Percentiles rank a stretch among this genome's conserved stretches.
These are phyloP conservation scores for Lactifluus hygrophoroides DNA, from an alignment of 768 basidiomycete genomes.

Conservation along the genomic window DNA sequence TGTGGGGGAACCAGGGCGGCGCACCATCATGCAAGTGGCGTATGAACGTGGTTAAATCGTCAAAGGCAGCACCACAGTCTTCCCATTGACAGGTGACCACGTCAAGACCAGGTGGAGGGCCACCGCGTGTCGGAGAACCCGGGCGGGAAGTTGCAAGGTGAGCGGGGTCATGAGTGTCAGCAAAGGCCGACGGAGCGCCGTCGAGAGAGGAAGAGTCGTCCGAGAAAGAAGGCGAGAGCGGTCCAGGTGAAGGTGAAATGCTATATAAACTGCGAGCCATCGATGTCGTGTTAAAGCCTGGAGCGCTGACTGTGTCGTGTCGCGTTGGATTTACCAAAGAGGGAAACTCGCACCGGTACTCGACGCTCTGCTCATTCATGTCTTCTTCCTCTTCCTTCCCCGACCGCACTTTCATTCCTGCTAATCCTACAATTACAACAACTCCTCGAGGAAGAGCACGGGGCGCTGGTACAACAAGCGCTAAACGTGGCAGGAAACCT, in stretches of 20 bases:
- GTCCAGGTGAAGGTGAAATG: slow-evolving; percentile 33
- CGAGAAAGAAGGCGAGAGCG: slow-evolving; percentile 35
- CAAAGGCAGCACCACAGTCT: slow-evolving; percentile 66
- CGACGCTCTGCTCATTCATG: too few species aligned
- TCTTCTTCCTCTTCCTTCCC: not conserved
- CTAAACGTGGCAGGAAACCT: slow-evolving; percentile 20
- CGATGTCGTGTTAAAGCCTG: not conserved
- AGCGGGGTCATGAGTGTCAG: slow-evolving; percentile 22
- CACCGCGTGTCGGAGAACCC: slow-evolving; percentile 30
- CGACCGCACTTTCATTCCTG: slow-evolving; percentile 16
- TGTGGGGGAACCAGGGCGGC: slow-evolving; percentile 23
- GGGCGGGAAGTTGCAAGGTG: slow-evolving; percentile 29
- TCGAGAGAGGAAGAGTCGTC: slow-evolving; percentile 21
- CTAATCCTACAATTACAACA: slow-evolving; percentile 10
- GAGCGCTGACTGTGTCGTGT: too few species aligned
- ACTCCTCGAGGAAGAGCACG: slow-evolving; percentile 1
- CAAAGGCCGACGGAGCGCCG: slow-evolving; percentile 9
- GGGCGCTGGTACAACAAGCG: not conserved
- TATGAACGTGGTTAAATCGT: slow-evolving; percentile 64
- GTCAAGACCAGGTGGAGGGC: slow-evolving; percentile 31
- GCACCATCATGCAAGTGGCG: slow-evolving; percentile 77
- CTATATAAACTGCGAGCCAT: slow-evolving; percentile 31
- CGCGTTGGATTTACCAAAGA: too few species aligned
- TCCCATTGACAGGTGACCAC: slow-evolving; percentile 79
- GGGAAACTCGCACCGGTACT: too few species aligned